Evolutionary conservation across 495 filamentous ascomycete species (phyloP), one percentile per base, ranked within the genome.

Genomic region (Trichoderma erinaceum): DNA sequence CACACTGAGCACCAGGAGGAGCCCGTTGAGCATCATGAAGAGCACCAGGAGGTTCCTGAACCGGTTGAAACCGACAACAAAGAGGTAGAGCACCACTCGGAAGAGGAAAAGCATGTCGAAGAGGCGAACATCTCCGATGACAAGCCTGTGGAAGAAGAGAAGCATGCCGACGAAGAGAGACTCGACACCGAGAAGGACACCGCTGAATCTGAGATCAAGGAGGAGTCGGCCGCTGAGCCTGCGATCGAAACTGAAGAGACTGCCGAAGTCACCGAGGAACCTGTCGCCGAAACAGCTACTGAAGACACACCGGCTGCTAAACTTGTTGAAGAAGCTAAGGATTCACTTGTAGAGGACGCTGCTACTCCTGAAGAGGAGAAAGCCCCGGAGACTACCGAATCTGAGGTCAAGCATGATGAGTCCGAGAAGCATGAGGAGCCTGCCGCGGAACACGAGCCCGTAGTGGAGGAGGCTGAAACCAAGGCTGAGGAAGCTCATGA

Each of bases 311-410:
- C 38, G 2, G 44, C 66, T 5, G 25, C 66, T 16, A 70, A 76
- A 52, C 38, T 44, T 25, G 68, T 38, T 12, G 38, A 43, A 13
- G 69, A 68, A 58, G 41, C 69, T 11, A 27, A 66, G 21, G 56
- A 56, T 29, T 16, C 70, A 32, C 12, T 38, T 21, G 63, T 66
- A 25, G 43, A 66, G n/a, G 44, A 44, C n/a, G 27, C 16, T 12
- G 2, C 65, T 44, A 41, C 65, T 18, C 63, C 70, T 66, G 71
- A 70, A 41, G 44, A 50, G 46, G 69, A 65, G 65, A 29, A 65
- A 15, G 35, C 63, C 4, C 35, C 66, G 23, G 67, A 58, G 35
- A 63, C 41, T 15, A 23, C 35, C 10, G 41, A 67, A 25, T 16
- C 63, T 18, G 63, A 65, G n/a, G 63, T 1, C 2, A 65, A 64